Percentiles rank a stretch among this genome's conserved stretches.
phyloP scores from a whole-genome alignment of 805 yeast genomes.

The Suhomyces tanzawaensis region DNA sequence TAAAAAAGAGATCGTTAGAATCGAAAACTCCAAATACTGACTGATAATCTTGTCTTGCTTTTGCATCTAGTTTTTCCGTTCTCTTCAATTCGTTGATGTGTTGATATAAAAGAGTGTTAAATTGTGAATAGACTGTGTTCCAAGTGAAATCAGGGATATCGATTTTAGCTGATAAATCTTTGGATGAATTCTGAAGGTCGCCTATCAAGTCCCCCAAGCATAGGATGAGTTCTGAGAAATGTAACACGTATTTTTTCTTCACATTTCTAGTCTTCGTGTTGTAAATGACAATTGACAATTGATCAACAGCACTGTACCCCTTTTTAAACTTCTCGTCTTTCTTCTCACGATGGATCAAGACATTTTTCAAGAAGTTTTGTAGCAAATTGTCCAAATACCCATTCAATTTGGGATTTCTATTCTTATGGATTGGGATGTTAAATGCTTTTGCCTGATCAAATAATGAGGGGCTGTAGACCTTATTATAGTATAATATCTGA shows the following conservation, averaged over 20 bases:
- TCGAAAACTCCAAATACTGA: background rate
- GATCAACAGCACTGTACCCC: constrained; percentile 17
- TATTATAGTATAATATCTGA: constrained; percentile 51
- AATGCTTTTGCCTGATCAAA: constrained; percentile 45
- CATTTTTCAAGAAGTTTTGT: constrained; percentile 20
- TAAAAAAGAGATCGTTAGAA: constrained; percentile 18
- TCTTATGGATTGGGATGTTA: constrained; percentile 39
- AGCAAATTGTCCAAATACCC: constrained; percentile 42
- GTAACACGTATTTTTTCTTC: constrained; percentile 38
- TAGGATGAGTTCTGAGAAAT: constrained; percentile 28
- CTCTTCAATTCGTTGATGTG: constrained; percentile 33
- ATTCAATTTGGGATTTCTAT: constrained; percentile 47
- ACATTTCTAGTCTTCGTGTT: constrained; percentile 26
- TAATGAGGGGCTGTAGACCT: constrained; percentile 51
- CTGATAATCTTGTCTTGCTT: constrained; percentile 2
- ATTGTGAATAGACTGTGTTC: constrained; percentile 32
- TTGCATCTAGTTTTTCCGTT: constrained; percentile 5
- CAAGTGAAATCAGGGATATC: constrained; percentile 27
- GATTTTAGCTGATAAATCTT: constrained; percentile 13
- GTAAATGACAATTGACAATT: constrained; percentile 38
- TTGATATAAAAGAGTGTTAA: constrained; percentile 26
- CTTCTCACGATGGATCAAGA: constrained; percentile 10
- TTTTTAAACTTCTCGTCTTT: background rate
- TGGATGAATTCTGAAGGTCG: background rate
- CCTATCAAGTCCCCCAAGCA: constrained; percentile 19